phyloP scores from a whole-genome alignment of 805 yeast genomes.

The Schwanniomyces occidentalis region DNA sequence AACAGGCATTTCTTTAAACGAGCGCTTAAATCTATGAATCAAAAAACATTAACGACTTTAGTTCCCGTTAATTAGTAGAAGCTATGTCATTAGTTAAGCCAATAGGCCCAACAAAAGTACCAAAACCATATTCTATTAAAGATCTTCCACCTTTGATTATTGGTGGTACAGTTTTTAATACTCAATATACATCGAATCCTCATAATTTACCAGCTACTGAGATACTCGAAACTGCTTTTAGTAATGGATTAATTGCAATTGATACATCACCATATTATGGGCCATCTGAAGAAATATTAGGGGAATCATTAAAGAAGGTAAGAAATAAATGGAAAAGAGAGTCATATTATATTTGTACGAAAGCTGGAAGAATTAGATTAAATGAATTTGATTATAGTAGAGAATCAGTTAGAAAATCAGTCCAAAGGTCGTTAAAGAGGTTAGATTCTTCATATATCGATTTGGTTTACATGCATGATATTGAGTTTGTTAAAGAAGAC shows the following conservation, averaged over 20 bases:
- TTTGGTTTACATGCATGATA: constrained; percentile 83
- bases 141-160: constrained; percentile 60
- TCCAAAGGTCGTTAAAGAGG: constrained; percentile 65
- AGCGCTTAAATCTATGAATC: no score
- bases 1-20: no score
- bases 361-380: constrained; percentile 74
- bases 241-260: constrained; percentile 68
- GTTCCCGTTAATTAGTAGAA: no score
- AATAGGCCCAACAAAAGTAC: constrained; percentile 19
- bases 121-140: constrained; percentile 23
- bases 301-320: constrained; percentile 52
- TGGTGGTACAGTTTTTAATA: constrained; percentile 89
- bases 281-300: constrained; percentile 75
- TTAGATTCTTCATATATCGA: constrained; percentile 72
- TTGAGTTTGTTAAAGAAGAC: constrained; percentile 68
- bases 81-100: constrained; percentile 8
- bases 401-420: constrained; percentile 58
- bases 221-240: constrained; percentile 60
- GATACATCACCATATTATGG: constrained; percentile 96
- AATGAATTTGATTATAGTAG: constrained; percentile 77
- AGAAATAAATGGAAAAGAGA: constrained; percentile 50
- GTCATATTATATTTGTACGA: constrained; percentile 71
- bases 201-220: constrained; percentile 54
- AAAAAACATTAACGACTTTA: no score
- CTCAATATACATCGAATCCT: constrained; percentile 76